phyloP scores from a whole-genome alignment of 2,329 filamentous ascomycete species.

The Ophiostoma perfectum region DNA sequence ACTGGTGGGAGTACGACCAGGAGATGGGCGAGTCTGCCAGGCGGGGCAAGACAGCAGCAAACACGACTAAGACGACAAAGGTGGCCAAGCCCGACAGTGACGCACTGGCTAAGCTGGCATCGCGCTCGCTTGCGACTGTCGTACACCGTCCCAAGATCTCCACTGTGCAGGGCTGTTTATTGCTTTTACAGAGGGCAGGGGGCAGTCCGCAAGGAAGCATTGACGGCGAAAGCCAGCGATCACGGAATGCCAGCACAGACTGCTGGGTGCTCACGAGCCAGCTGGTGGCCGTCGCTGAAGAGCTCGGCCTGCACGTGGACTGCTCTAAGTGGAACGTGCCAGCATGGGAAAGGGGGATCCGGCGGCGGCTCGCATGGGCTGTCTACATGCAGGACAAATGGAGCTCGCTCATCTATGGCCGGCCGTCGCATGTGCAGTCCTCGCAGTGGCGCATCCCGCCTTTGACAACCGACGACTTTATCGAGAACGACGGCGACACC shows the following conservation, averaged over 20 bases:
- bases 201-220: neutral
- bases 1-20: constrained; percentile 68
- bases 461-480: constrained; percentile 31
- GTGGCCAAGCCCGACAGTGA: neutral
- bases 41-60: no score
- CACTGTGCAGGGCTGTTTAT: neutral
- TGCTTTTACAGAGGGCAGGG: neutral
- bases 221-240: neutral
- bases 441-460: constrained; percentile 15
- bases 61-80: neutral
- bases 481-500: neutral
- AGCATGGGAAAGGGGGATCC: constrained; percentile 75
- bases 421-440: constrained; percentile 40
- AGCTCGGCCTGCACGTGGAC: constrained; percentile 83
- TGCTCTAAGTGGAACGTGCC: constrained; percentile 84
- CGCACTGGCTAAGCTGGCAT: neutral
- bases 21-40: constrained; percentile 46
- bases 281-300: constrained; percentile 78
- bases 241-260: constrained; percentile 50
- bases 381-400: constrained; percentile 92
- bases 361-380: constrained; percentile 84
- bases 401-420: constrained; percentile 67
- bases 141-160: neutral
- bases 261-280: constrained; percentile 84
- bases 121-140: neutral